These are phyloP conservation scores for Starmerella vaccinii DNA, from an alignment of 805 yeast genomes.

Conservation along the genomic window DNA sequence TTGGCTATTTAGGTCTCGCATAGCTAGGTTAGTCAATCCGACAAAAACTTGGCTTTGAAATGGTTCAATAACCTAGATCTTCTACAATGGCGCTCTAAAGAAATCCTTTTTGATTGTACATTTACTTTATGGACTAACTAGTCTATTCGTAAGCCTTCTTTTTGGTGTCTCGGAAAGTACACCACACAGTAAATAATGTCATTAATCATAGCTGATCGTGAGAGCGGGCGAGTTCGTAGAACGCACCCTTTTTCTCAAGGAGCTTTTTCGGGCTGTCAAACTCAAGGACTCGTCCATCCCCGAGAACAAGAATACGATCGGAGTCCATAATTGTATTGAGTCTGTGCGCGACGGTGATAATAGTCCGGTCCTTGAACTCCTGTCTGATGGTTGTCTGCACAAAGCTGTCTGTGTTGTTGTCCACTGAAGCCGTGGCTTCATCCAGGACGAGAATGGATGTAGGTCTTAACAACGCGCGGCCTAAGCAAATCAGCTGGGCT, in stretches of 20 bases:
- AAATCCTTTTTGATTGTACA: too few relatives aligned
- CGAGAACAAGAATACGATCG: conserved; percentile 54
- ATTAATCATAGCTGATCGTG: neutral
- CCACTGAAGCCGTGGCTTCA: conserved; percentile 59
- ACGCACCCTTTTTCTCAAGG: conserved; percentile 41
- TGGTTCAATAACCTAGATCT: too few relatives aligned
- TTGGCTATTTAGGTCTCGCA: too few relatives aligned
- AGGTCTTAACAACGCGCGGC: conserved; percentile 59
- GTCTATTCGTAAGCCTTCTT: too few relatives aligned
- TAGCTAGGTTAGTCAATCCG: too few relatives aligned
- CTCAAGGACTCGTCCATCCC: conserved; percentile 40
- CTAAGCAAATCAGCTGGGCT: conserved; percentile 66
- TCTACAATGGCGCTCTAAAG: too few relatives aligned
- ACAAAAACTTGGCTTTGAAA: too few relatives aligned
- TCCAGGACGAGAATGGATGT: conserved; percentile 61
- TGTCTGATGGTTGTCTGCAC: conserved; percentile 58
- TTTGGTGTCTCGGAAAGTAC: too few relatives aligned
- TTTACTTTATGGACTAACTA: too few relatives aligned
- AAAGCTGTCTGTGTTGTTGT: conserved; percentile 64
- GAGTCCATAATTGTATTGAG: conserved; percentile 55
- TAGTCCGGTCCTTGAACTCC: conserved; percentile 59
- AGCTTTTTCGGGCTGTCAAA: conserved; percentile 56
- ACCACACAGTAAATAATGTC: too few relatives aligned
- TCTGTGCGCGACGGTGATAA: conserved; percentile 74
- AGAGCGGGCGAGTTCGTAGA: conserved; percentile 8